Evolutionary conservation across 768 basidiomycete species (phyloP), one percentile per base, ranked within the genome.

Genomic region (Pleurotus salmoneostramineus): DNA sequence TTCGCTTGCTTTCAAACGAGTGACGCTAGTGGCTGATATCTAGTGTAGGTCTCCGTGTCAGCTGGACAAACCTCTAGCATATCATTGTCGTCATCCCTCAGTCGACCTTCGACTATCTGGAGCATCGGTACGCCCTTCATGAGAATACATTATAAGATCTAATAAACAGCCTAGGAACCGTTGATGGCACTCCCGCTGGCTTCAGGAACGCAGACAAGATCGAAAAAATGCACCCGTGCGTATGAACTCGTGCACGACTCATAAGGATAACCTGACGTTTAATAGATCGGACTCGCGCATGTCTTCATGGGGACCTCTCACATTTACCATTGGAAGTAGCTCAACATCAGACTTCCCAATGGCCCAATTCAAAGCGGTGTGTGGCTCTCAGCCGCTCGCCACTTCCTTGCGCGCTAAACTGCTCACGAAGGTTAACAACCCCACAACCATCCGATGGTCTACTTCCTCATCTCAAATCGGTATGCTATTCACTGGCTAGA

Each of bases 181-280:
- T 74, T 8, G 80, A 79, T 61, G 78, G 78, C 35, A 77, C 75
- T 11, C 78, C 78, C 5, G 62, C 69, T 33, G 80, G 77, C 17
- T 77, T 81, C 68, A 70, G 77, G 35, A 80, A 81, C 59, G 78
- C 78, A 3, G 77, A 81, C 62, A 79, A 75, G 58, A 80, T 81
- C 21, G 66, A 81, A 63, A 75, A 68, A 12, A 77, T 81, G 76
- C 78, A 79, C 58, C 77, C 77, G 75, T 78, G 60, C 50, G 76
- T 68, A 44, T 21, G 31, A 46, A 34, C 32, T 33, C 44, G 32
- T 17, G 46, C 35, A 27, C 34, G 49, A 49, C 17, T 35, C 11
- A 27, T 40, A 44, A 37, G 8, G 36, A 8, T 12, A 48, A 32
- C 45, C 31, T 47, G 34, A 48, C 35, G 14, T 49, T 48, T 37